Conservation (phyloP, 2,329 filamentous ascomycete genomes). For the Talaromyces sp. region DNA sequence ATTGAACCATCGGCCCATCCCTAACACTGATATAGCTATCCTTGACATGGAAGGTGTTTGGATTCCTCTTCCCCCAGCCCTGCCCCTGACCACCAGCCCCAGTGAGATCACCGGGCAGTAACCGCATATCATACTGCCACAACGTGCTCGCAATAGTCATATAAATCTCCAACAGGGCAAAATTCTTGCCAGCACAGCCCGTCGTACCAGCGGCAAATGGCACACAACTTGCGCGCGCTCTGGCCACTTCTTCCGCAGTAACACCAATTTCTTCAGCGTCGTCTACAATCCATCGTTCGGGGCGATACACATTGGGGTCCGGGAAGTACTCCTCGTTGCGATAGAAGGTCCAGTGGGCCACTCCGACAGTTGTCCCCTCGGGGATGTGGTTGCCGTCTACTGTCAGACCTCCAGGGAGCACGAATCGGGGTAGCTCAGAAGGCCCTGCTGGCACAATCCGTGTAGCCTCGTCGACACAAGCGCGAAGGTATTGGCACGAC, state of each 20-base stretch:
- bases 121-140: background rate
- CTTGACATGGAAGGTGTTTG: background rate
- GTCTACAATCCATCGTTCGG: constrained; percentile 10
- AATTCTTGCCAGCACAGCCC: background rate
- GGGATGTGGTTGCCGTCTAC: background rate
- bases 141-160: constrained; percentile 5
- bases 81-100: background rate
- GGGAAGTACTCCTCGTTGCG: background rate
- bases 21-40: constrained; percentile 1
- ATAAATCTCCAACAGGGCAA: constrained; percentile 2
- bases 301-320: background rate
- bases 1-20: background rate
- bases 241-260: background rate
- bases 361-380: background rate
- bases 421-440: background rate
- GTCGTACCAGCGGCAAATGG: constrained; percentile 1
- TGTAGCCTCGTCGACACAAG: constrained; percentile 3
- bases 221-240: background rate
- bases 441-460: background rate
- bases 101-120: background rate
- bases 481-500: constrained; percentile 2
- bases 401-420: background rate
- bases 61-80: constrained; percentile 1
- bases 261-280: background rate
- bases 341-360: background rate